A percentile compares a stretch with the other conserved stretches of the same genome.
These are phyloP conservation scores for Penicillium sp. DNA, from an alignment of 2,329 filamentous ascomycete genomes.

Conservation along the genomic window DNA sequence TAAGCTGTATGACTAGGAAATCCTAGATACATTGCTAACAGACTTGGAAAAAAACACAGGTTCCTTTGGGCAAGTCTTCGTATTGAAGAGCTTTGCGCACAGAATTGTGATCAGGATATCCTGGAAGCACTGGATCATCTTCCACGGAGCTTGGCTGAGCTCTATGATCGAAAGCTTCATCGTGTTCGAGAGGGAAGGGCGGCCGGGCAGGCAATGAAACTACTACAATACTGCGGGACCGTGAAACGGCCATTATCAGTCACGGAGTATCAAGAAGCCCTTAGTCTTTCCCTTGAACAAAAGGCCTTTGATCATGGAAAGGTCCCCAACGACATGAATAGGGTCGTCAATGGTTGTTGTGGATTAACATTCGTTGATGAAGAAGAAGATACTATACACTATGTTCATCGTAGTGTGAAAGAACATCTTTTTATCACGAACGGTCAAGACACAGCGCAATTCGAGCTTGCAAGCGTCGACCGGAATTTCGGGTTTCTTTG, in stretches of 20 bases:
- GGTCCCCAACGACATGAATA: slow-evolving; percentile 18
- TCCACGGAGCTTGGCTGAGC: not conserved
- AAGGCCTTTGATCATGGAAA: not conserved
- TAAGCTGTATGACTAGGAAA: not conserved
- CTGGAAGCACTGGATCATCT: slow-evolving; percentile 9
- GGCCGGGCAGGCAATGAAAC: not conserved
- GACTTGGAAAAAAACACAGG: not conserved
- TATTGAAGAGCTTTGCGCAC: slow-evolving; percentile 19
- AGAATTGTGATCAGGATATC: slow-evolving; percentile 16
- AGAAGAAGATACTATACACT: slow-evolving; percentile 12
- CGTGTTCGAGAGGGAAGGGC: not conserved
- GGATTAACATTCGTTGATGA: slow-evolving; percentile 18
- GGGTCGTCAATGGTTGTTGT: slow-evolving; percentile 11
- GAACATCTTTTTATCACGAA: slow-evolving; percentile 7
- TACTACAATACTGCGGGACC: not conserved
- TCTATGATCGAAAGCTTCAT: slow-evolving; percentile 2
- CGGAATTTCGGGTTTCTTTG: slow-evolving; percentile 8
- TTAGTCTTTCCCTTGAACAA: slow-evolving; percentile 8
- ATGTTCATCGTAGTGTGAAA: slow-evolving; percentile 13
- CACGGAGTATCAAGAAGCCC: not conserved
- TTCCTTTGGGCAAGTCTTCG: slow-evolving; percentile 21
- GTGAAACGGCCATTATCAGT: slow-evolving; percentile 6
- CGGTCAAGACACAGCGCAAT: not conserved
- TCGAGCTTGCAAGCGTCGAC: not conserved
- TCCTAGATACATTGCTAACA: not conserved